Base-by-base conservation (phyloP, 208 protist genomes). In the Trypanosoma cruzi region DNA sequence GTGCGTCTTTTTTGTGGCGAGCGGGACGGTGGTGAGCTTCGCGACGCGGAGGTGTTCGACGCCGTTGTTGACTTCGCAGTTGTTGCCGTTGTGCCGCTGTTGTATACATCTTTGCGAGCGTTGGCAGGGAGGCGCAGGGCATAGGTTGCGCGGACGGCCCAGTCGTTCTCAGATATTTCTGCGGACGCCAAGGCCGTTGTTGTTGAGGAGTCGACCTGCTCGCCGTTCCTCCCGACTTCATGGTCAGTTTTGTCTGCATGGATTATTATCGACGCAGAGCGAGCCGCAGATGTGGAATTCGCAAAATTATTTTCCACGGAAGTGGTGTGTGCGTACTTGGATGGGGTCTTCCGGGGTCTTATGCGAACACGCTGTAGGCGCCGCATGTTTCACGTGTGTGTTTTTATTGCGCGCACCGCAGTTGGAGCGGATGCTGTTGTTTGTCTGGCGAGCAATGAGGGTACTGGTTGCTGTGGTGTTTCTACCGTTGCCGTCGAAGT, bases 31-130 rank as follows among this genome's bases (percentile, higher is more conserved):
- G 60, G 20, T 37, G 18, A 11, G 29, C 5, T 13, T 32, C 2
- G 37, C n/a, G 73, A 68, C 56, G 42, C 48, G 16, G 22, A 32
- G 22, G 8, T 69, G 34, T 68, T 70, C 53, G 61, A 66, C 18
- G 49, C 62, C 29, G 65, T 75, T 8, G 71, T 55, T 6, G 71
- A 63, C n/a, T 46, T 57, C 32, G 37, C 79, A 50, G 77, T 74
- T n/a, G 48, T 87, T 42, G 78, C 71, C 3, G 66, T 59, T 14
- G 73, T 72, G 0, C 81, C 81, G 20, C 1, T 84, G 18, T 42
- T 87, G 40, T 84, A 81, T 36, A 64, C 68, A 20, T 57, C 75
- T 8, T 48, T 69, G 29, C 78, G 78, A 18, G 13, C 79, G 0
- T 49, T 74, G 6, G 73, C 78, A 14, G 55, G 49, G 56, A 71